Percentiles rank a stretch among this genome's conserved stretches.
Evolutionary conservation across 164 flowering plant genomes (phyloP).

Genomic region (Berberis vulgaris): DNA sequence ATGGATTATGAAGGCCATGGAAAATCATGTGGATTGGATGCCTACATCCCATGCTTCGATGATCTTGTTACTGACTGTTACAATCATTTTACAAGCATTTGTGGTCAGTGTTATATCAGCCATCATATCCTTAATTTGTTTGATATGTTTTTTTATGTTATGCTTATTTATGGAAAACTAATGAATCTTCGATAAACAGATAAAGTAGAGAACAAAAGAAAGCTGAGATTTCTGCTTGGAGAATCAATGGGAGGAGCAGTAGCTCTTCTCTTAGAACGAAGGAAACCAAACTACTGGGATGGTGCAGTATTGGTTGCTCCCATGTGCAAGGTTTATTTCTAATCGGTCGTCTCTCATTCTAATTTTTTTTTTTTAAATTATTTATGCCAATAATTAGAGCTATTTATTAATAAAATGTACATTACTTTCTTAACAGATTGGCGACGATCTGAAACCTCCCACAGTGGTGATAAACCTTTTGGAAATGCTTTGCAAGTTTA

Average conservation of each 20-base stretch:
- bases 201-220: conserved; percentile 45
- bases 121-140: not conserved
- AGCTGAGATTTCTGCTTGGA: conserved; percentile 58
- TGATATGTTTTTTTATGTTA: not conserved
- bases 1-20: conserved; percentile 90
- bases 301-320: conserved; percentile 90
- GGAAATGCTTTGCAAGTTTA: conserved; percentile 31
- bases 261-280: conserved; percentile 50
- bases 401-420: no score
- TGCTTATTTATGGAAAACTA: not conserved
- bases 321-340: conserved; percentile 72
- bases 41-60: conserved; percentile 45
- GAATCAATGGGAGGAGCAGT: conserved; percentile 99
- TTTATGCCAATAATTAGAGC: no score
- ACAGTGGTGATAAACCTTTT: conserved; percentile 36
- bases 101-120: conserved; percentile 27
- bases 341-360: no score
- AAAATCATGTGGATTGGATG: conserved; percentile 69
- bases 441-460: conserved; percentile 63
- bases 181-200: conserved; percentile 26
- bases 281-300: conserved; percentile 66
- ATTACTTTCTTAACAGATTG: conserved; percentile 41
- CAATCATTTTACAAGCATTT: conserved; percentile 41
- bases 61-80: conserved; percentile 56
- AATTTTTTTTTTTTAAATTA: no score